phyloP scores from a whole-genome alignment of 2,329 filamentous ascomycete genomes.

The Xylariaceae sp. region DNA sequence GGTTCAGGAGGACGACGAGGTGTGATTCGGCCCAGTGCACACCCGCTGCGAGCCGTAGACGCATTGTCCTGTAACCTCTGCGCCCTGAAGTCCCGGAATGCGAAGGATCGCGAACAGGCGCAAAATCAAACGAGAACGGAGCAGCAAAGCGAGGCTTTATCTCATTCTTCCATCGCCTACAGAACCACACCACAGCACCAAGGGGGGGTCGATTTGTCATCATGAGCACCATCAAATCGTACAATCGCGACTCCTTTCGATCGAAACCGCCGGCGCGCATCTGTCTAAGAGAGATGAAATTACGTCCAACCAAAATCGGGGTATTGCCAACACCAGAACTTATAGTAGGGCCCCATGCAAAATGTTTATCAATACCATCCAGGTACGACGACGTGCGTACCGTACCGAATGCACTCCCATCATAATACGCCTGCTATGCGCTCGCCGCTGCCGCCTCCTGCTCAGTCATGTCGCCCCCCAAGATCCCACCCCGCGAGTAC shows the following conservation, averaged over 20 bases:
- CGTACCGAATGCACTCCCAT: background rate
- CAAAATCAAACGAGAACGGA: background rate
- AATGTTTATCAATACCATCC: background rate
- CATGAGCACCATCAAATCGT: background rate
- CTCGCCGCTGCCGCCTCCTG: background rate
- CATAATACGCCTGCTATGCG: background rate
- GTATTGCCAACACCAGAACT: slow-evolving; percentile 7
- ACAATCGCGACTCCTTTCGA: background rate
- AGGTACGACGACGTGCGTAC: background rate
- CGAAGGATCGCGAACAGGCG: background rate
- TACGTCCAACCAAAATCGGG: slow-evolving; percentile 2
- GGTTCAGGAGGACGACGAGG: slow-evolving; percentile 53
- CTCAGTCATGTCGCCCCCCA: slow-evolving; percentile 29
- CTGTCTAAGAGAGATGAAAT: background rate
- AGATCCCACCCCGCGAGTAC: slow-evolving; percentile 34
- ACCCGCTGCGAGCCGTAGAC: too few relatives aligned
- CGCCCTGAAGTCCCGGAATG: background rate
- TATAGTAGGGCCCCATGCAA: background rate
- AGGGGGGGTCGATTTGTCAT: background rate
- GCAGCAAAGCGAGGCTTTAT: background rate
- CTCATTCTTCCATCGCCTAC: background rate
- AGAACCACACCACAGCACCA: background rate
- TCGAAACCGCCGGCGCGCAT: background rate
- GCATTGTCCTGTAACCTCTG: background rate
- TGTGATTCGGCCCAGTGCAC: background rate